Percentiles rank a stretch among this genome's conserved stretches.
Evolutionary conservation across 345 rosid genomes (phyloP).

Genomic region (Hypericum perforatum): DNA sequence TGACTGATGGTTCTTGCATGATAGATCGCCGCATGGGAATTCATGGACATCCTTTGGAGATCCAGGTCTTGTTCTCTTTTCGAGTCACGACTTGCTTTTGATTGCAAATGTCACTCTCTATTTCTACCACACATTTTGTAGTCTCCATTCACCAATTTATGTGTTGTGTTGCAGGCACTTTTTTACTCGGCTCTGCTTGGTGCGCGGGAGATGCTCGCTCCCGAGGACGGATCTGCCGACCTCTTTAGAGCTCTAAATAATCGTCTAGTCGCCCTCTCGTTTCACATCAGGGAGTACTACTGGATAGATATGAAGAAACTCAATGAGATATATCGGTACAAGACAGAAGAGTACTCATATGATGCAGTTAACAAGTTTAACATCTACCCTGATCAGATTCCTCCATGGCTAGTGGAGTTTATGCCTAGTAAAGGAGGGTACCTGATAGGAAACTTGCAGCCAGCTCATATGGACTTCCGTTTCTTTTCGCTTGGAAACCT

Average conservation of each 20-base stretch:
- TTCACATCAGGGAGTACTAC: slow-evolving; percentile 89
- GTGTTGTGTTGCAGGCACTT: slow-evolving; percentile 45
- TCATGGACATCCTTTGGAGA: slow-evolving; percentile 94
- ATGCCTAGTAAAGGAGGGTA: slow-evolving; percentile 84
- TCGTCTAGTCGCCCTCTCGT: slow-evolving; percentile 78
- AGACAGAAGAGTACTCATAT: slow-evolving; percentile 76
- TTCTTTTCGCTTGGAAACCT: slow-evolving; percentile 94
- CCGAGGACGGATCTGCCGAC: slow-evolving; percentile 84
- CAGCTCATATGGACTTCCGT: slow-evolving; percentile 98
- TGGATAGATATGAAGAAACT: slow-evolving; percentile 55
- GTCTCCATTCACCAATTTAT: neutral
- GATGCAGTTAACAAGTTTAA: slow-evolving; percentile 93
- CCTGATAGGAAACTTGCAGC: slow-evolving; percentile 82
- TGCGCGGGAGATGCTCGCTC: slow-evolving; percentile 84
- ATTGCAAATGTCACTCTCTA: neutral
- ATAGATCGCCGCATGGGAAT: slow-evolving; percentile 98
- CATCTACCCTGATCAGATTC: slow-evolving; percentile 93
- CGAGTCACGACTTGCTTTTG: neutral
- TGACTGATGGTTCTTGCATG: slow-evolving; percentile 98
- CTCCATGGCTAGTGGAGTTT: slow-evolving; percentile 94
- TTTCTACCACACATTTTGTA: neutral
- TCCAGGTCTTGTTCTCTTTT: slow-evolving; percentile 44
- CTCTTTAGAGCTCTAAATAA: slow-evolving; percentile 68
- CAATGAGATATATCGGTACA: slow-evolving; percentile 27
- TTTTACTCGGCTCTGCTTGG: slow-evolving; percentile 77